Base-by-base conservation (phyloP, 805 yeast genomes). In the Saccharomycopsis javanensis region DNA sequence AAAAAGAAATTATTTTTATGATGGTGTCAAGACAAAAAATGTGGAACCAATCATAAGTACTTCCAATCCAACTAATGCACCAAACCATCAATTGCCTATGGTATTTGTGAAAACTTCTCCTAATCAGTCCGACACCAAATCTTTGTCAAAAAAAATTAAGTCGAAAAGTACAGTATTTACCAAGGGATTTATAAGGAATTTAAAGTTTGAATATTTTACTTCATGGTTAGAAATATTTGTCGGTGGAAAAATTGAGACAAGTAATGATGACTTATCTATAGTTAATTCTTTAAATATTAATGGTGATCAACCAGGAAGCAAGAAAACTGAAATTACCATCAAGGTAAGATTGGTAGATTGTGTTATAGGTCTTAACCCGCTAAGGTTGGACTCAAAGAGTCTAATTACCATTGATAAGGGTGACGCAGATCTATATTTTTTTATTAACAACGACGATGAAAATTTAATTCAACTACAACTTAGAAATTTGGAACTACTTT, bases 321-420 rank as follows among this genome's bases (percentile, higher is more conserved):
- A 2, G 15, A 53, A 23, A 2, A 15, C 30, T 31, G 51, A 28
- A n/a, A 35, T 51, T 15, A 23, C 53, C 55, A n/a, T 34, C 57
- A 69, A 65, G 52, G 56, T 71, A 13, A 37, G 57, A 1, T 65
- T 81, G 25, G 65, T 76, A 11, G 86, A 86, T 58, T 78, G 85
- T 58, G 73, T 80, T 0, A 59, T 88, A 34, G 86, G 86, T 0
- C 65, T 88, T 27, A 77, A 74, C 28, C 96, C 97, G 0, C 79
- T 80, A 7, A 69, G 83, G 55, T 66, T 88, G 16, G 63, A 64
- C 0, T 75, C 85, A n/a, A 81, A 82, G 59, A 76, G 82, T 0
- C 68, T 74, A 5, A 54, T 88, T 5, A 70, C 79, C 0, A 58
- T 86, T 0, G 73, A 76, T 11, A 77, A 77, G 55, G 90, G 87